Evolutionary conservation across 306 rosid genomes (phyloP).

Genomic region (Cicer chorassanicum): DNA sequence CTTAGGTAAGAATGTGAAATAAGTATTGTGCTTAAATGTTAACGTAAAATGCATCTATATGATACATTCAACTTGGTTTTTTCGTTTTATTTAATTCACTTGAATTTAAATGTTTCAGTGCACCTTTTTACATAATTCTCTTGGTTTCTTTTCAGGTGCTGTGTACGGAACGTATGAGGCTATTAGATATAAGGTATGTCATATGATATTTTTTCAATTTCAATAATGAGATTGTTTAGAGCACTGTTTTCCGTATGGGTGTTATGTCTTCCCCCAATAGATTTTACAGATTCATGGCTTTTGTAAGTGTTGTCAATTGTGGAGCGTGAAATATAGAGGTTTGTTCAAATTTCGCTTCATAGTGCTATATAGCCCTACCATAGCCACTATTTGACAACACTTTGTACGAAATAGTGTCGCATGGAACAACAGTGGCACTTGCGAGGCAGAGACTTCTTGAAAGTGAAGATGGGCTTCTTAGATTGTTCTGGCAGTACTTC

Average conservation of each 20-base stretch:
- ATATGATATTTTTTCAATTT: slow-evolving; percentile 33
- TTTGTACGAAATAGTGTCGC: no score
- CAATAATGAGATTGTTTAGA: slow-evolving; percentile 20
- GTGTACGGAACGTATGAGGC: slow-evolving; percentile 91
- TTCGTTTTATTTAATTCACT: background rate
- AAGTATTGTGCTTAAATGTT: slow-evolving; percentile 16
- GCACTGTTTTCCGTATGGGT: slow-evolving; percentile 15
- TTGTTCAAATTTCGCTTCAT: no score
- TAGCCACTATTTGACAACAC: no score
- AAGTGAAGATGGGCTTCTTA: background rate
- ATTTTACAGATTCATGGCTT: slow-evolving; percentile 11
- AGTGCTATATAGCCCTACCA: no score
- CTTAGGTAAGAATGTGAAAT: slow-evolving; percentile 13
- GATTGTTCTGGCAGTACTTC: background rate
- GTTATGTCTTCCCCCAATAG: background rate
- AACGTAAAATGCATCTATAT: slow-evolving; percentile 4
- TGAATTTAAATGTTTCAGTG: background rate
- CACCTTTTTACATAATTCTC: slow-evolving; percentile 3
- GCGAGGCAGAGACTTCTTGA: slow-evolving; percentile 12
- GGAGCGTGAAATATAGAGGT: no score
- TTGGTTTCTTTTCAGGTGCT: slow-evolving; percentile 62
- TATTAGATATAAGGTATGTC: slow-evolving; percentile 72
- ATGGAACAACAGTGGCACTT: background rate
- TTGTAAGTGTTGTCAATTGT: background rate
- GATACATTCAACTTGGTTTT: background rate